Percentiles rank a stretch among this genome's conserved stretches.
phyloP scores from a whole-genome alignment of 2,329 filamentous ascomycete species.

The Fusarium nurragi region DNA sequence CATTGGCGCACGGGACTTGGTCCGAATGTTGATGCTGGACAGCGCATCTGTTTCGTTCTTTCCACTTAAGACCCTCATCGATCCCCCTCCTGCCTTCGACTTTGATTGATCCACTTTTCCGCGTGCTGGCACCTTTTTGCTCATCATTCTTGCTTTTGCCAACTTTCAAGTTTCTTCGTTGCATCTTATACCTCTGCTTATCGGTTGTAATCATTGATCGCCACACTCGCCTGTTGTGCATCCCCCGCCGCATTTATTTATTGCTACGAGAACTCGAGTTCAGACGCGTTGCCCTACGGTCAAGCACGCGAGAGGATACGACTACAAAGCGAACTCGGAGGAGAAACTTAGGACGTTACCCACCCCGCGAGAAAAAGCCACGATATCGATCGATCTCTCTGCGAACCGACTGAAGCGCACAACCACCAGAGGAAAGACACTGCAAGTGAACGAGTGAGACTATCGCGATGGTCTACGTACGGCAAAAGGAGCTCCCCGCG shows the following conservation, averaged over 20 bases:
- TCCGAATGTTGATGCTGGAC: not conserved
- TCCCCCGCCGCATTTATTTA: not conserved
- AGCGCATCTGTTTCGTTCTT: not conserved
- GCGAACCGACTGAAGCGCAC: constrained; percentile 8
- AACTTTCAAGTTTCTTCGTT: constrained; percentile 8
- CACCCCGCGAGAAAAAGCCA: constrained; percentile 32
- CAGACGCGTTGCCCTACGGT: not conserved
- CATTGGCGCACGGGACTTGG: not conserved
- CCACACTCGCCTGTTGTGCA: not conserved
- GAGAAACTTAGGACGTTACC: constrained; percentile 24
- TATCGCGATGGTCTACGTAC: constrained; percentile 87
- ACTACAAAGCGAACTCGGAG: constrained; percentile 21
- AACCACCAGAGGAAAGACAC: not conserved
- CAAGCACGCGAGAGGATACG: constrained; percentile 7
- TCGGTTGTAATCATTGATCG: not conserved
- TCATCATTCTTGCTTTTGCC: constrained; percentile 22
- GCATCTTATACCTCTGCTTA: not conserved
- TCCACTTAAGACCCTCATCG: not conserved
- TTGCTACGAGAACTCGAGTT: not conserved
- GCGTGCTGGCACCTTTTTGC: constrained; percentile 27
- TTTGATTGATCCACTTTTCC: constrained; percentile 32
- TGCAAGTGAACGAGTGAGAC: constrained; percentile 7
- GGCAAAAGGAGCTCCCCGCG: constrained; percentile 86
- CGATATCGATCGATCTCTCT: constrained; percentile 20
- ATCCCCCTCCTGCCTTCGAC: constrained; percentile 2